A percentile compares a stretch with the other conserved stretches of the same genome.
phyloP scores from a whole-genome alignment of 2,329 filamentous ascomycete species.

The Cladorrhinum sp. region DNA sequence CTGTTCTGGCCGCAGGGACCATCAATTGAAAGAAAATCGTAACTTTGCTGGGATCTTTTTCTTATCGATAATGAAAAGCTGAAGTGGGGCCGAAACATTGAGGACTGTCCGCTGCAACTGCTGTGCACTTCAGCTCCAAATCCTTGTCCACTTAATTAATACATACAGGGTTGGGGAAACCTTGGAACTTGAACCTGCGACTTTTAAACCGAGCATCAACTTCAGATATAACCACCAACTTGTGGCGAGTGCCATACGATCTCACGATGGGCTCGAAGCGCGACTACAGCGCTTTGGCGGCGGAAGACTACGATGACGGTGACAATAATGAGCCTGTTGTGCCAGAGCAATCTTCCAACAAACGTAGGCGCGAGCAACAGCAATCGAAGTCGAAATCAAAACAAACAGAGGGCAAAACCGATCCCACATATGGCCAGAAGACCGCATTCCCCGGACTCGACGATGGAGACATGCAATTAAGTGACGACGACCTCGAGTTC shows the following conservation, averaged over 20 bases:
- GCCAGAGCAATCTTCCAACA: slow-evolving; percentile 16
- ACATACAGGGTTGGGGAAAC: not conserved
- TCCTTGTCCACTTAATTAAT: not conserved
- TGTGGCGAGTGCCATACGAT: not conserved
- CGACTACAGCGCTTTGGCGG: slow-evolving; percentile 16
- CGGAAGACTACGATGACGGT: slow-evolving; percentile 21
- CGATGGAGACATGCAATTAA: slow-evolving; percentile 38
- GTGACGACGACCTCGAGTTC: slow-evolving; percentile 61
- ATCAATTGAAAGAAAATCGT: slow-evolving; percentile 20
- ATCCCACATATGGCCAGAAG: slow-evolving; percentile 68
- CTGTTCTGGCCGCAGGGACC: not conserved
- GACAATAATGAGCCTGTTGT: slow-evolving; percentile 11
- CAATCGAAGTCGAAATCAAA: slow-evolving; percentile 30
- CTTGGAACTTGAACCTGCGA: not conserved
- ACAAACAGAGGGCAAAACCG: slow-evolving; percentile 47
- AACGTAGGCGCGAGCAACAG: slow-evolving; percentile 26
- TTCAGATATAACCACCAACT: not conserved
- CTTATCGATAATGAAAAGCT: slow-evolving; percentile 24
- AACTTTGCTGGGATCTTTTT: not conserved
- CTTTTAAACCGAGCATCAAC: no score
- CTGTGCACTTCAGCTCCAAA: not conserved
- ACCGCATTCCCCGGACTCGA: slow-evolving; percentile 67
- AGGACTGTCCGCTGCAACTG: not conserved
- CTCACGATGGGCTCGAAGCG: slow-evolving; percentile 28
- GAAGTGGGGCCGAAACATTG: slow-evolving; percentile 12